Evolutionary conservation across 2,329 filamentous ascomycete genomes (phyloP).

Genomic region (Talaromyces sp.): DNA sequence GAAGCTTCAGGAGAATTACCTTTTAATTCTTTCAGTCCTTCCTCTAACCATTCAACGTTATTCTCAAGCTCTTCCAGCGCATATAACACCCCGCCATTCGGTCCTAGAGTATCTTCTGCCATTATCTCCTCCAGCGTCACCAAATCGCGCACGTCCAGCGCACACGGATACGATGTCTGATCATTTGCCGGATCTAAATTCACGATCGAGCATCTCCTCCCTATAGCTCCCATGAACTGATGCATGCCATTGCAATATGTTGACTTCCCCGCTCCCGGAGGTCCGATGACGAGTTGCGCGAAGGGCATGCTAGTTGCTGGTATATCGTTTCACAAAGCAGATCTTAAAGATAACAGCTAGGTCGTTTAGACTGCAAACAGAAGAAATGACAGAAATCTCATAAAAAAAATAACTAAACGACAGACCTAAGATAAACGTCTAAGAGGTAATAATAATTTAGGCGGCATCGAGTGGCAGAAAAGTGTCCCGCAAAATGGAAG

Average conservation of each 20-base stretch:
- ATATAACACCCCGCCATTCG: slow-evolving; percentile 88
- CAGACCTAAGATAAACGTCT: neutral
- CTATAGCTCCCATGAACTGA: slow-evolving; percentile 94
- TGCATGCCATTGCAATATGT: slow-evolving; percentile 99
- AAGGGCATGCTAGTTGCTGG: slow-evolving; percentile 50
- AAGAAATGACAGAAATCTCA: too few relatives aligned
- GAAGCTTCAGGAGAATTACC: slow-evolving; percentile 31
- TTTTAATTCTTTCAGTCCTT: slow-evolving; percentile 69
- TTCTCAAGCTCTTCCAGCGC: slow-evolving; percentile 92
- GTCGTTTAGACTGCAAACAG: neutral
- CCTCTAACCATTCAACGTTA: slow-evolving; percentile 87
- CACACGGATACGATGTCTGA: slow-evolving; percentile 78
- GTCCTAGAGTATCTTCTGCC: slow-evolving; percentile 81
- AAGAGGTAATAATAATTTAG: slow-evolving; percentile 3
- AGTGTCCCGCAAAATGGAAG: slow-evolving; percentile 19
- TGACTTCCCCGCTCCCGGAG: slow-evolving; percentile 90
- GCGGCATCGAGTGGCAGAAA: slow-evolving; percentile 13
- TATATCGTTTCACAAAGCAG: neutral
- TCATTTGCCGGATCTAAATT: slow-evolving; percentile 98
- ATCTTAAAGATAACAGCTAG: neutral
- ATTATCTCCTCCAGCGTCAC: slow-evolving; percentile 93
- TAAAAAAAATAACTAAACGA: neutral
- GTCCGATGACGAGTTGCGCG: slow-evolving; percentile 83
- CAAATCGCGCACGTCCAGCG: slow-evolving; percentile 82
- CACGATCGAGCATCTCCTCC: slow-evolving; percentile 87